Base-by-base conservation (phyloP, 2,329 filamentous ascomycete species). In the Fusarium albosuccineum region DNA sequence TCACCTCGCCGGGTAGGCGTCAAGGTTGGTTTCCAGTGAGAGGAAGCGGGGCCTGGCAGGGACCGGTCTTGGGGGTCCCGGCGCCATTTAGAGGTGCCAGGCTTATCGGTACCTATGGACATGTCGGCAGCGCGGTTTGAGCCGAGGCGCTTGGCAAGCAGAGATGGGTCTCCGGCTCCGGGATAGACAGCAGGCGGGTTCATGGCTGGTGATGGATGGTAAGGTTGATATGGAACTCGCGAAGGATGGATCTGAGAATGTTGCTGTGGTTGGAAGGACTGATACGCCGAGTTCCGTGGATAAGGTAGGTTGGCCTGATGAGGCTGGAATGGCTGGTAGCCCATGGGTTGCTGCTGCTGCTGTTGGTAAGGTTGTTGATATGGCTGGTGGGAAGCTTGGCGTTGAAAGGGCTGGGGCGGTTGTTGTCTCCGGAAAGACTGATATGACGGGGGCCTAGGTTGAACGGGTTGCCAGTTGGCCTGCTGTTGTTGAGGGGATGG, bases 1-100 rank as follows among this genome's bases (percentile, higher is more conserved):
- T 90, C 87, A 0, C 91, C 90, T 49, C 87, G 83, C 62, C 89
- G 80, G 58, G 87, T 89, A 3, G 91, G 91, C 45, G 90, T 92
- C 70, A 92, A 72, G 67, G 84, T 85, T 4, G 89, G 89, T 68
- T 88, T 52, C 76, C 76, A 79, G 26, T 67, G 61, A 17, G 74
- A 69, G 26, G 74, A 71, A 7, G 67, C 29, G 36, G 64, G 56
- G 22, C 51, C 55, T 40, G 66, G 66, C 9, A 44, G 54, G 6
- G 60, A 67, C 34, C 49, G 64, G 17, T 58, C 53, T 30, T 53
- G 52, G 26, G n/a, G 49, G 34, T 70, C 62, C 10, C 68, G 66
- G 13, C 62, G 56, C 62, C 73, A 73, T 40, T 63, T 60, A 16
- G 57, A 46, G 11, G 45, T 50, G 26, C 55, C 17, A 5, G 53